Conservation (phyloP, 306 rosid genomes). For the Pueraria montana region DNA sequence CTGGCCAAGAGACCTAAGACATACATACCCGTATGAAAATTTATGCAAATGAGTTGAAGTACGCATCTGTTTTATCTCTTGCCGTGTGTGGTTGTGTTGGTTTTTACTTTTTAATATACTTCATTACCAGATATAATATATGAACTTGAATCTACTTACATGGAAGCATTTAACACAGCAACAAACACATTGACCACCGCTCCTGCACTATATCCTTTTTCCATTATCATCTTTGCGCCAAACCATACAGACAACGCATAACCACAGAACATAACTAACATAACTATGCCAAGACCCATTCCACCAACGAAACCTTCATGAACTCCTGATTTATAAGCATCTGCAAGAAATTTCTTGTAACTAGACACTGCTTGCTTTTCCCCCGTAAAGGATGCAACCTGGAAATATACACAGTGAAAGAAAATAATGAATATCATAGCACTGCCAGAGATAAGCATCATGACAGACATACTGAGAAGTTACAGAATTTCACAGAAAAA, state of each 20-base stretch:
- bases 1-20: slow-evolving; percentile 83
- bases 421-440: slow-evolving; percentile 21
- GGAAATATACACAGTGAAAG: not conserved
- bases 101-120: not conserved
- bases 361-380: slow-evolving; percentile 72
- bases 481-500: not conserved
- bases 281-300: slow-evolving; percentile 62
- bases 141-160: slow-evolving; percentile 57
- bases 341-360: slow-evolving; percentile 64
- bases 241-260: slow-evolving; percentile 82
- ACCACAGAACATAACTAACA: slow-evolving; percentile 63
- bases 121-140: not conserved
- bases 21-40: not conserved
- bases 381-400: slow-evolving; percentile 87
- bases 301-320: slow-evolving; percentile 71
- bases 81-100: not conserved
- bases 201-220: slow-evolving; percentile 74
- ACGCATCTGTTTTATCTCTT: slow-evolving; percentile 6
- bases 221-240: slow-evolving; percentile 74
- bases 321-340: slow-evolving; percentile 78
- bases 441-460: not conserved
- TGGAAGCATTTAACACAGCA: slow-evolving; percentile 77
- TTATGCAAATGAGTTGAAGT: slow-evolving; percentile 21
- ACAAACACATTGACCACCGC: slow-evolving; percentile 69
- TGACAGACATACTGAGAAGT: not conserved